Percentiles rank a stretch among this genome's conserved stretches.
Evolutionary conservation across 768 basidiomycete genomes (phyloP).

Genomic region (Tulasnella sp.): DNA sequence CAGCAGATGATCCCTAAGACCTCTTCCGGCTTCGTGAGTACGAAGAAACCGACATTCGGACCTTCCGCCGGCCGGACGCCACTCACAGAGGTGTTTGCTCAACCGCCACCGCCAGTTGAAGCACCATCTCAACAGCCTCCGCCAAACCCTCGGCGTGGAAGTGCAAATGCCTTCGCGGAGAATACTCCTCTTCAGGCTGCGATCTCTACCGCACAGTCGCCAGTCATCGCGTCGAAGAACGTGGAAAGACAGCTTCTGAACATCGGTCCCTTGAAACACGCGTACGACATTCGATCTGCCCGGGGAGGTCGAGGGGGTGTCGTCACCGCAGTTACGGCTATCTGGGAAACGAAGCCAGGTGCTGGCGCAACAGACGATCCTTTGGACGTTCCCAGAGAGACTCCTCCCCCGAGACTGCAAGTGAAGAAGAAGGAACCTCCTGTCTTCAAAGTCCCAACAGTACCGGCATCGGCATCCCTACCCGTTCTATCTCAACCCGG

Average conservation of each 20-base stretch:
- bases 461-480: conserved; percentile 2
- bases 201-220: background rate
- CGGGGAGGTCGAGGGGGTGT: conserved; percentile 66
- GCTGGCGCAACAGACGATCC: background rate
- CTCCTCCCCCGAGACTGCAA: background rate
- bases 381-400: background rate
- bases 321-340: conserved; percentile 58
- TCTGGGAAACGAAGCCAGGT: conserved; percentile 39
- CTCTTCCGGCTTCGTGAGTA: conserved; percentile 4
- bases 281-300: conserved; percentile 62
- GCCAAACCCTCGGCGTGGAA: background rate
- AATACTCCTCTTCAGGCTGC: conserved; percentile 4
- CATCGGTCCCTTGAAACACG: background rate
- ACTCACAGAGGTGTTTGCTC: background rate
- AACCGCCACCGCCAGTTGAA: background rate
- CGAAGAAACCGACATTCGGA: conserved; percentile 1
- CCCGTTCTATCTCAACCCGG: background rate
- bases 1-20: conserved; percentile 3
- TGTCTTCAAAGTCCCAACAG: conserved; percentile 8
- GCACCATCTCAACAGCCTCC: background rate
- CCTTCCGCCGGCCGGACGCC: background rate
- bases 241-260: background rate
- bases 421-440: background rate
- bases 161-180: background rate
- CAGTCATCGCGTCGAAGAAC: background rate